Evolutionary conservation across 306 rosid genomes (phyloP), one percentile per base, ranked within the genome.

Genomic region (Cicer chorassanicum): DNA sequence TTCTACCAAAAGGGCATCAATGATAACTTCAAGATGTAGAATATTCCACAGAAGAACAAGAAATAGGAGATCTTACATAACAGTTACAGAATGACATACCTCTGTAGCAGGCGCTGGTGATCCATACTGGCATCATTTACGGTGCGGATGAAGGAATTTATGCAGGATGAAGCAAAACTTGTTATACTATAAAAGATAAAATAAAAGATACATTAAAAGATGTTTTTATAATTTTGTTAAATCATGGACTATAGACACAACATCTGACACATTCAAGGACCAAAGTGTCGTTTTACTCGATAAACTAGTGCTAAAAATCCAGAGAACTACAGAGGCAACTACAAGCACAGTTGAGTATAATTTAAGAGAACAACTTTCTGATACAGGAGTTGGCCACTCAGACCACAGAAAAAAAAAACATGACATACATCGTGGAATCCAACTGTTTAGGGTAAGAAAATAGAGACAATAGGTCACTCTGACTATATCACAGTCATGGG

Each of bases 71-170:
- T 38, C 53, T 64, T 21, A 64, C 61, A 46, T 48, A 64, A 44
- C 9, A 59, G 65, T 48, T 64, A 44, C 8, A 59, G 61, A 65
- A 75, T 65, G 39, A 48, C 42, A 76, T 80, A 88, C 98, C 98
- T 91, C 80, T 93, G 89, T 69, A 84, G 85, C 77, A 91, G 96
- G 61, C 96, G 92, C 55, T 88, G 91, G 81, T 91, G 89, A 79
- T 93, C 98, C 86, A 87, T 82, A 80, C 91, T 88, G 21, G 96
- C 97, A 77, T 89, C 90, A 76, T 72, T 89, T 43, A 80, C 14
- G 78, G 81, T 88, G 64, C 96, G 97, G 73, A 93, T 78, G 87
- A 78, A 89, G 42, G 96, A 77, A 79, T 91, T 93, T 80, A 91
- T 87, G 61, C 98, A 84, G 74, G 98, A 59, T 59, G 59, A 59